Evolutionary conservation across 2,329 filamentous ascomycete species (phyloP).

Genomic region (Emmonsia crescens): DNA sequence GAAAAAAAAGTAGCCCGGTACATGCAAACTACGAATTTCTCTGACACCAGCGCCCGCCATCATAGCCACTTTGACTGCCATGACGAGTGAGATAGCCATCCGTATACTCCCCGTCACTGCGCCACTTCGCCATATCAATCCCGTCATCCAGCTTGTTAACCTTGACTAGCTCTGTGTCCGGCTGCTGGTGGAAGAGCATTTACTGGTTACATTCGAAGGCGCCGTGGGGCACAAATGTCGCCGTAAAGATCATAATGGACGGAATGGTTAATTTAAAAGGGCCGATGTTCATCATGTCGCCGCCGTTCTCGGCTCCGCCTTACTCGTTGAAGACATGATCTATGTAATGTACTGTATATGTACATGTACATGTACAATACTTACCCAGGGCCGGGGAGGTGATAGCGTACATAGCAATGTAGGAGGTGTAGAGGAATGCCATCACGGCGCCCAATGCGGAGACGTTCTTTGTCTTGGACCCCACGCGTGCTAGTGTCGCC

Average conservation of each 20-base stretch:
- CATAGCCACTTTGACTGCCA: background rate
- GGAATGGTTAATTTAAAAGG: constrained; percentile 41
- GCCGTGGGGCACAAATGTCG: constrained; percentile 39
- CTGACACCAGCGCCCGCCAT: background rate
- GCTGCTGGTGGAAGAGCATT: constrained; percentile 14
- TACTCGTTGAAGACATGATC: constrained; percentile 30
- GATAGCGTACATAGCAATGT: constrained; percentile 40
- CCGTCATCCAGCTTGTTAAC: constrained; percentile 1
- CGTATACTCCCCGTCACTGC: background rate
- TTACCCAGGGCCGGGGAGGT: constrained; percentile 35
- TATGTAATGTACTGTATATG: no score
- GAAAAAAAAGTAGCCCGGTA: background rate
- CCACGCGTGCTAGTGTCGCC: constrained; percentile 37
- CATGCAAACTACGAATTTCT: background rate
- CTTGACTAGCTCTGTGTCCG: constrained; percentile 10
- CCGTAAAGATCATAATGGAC: constrained; percentile 30
- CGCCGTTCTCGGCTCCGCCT: constrained; percentile 17
- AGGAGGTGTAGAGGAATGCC: constrained; percentile 42
- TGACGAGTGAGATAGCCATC: background rate
- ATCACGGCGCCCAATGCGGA: constrained; percentile 42
- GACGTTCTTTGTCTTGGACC: constrained; percentile 35
- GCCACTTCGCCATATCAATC: background rate
- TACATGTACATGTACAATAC: no score
- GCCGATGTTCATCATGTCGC: constrained; percentile 34
- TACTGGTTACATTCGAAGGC: constrained; percentile 34